Evolutionary conservation across 2,329 filamentous ascomycete species (phyloP).

Genomic region (Annulohypoxylon truncatum): DNA sequence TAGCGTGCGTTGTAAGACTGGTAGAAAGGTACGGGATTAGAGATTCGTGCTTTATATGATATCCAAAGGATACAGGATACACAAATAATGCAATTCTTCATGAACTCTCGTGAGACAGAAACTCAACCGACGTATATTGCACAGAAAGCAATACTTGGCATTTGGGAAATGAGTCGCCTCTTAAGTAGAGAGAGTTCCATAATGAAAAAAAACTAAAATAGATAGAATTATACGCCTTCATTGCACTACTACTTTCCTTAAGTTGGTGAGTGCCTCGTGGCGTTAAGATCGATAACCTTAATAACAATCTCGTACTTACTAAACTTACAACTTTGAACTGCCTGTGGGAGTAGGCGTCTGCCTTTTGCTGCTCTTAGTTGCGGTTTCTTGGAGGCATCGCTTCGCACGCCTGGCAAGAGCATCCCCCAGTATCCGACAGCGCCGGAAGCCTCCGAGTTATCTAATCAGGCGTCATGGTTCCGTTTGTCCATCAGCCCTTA

Average conservation of each 20-base stretch:
- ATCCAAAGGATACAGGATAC: slow-evolving; percentile 13
- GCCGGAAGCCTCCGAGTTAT: slow-evolving; percentile 4
- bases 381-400: background rate
- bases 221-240: background rate
- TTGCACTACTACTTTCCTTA: slow-evolving; percentile 8
- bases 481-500: background rate
- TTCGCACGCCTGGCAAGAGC: background rate
- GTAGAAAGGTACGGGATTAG: background rate
- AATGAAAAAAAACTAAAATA: background rate
- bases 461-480: slow-evolving; percentile 2
- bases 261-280: background rate
- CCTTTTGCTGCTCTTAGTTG: background rate
- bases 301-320: background rate
- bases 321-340: background rate
- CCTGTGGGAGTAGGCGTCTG: background rate
- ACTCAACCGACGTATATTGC: slow-evolving; percentile 3
- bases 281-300: slow-evolving; percentile 15
- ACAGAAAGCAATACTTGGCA: no score
- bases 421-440: background rate
- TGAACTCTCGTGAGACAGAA: background rate
- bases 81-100: background rate
- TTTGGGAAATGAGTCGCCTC: background rate
- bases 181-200: background rate
- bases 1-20: background rate
- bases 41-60: background rate